Percentiles rank a stretch among this genome's conserved stretches.
phyloP scores from a whole-genome alignment of 208 protist species.

The Crithidia sp. region DNA sequence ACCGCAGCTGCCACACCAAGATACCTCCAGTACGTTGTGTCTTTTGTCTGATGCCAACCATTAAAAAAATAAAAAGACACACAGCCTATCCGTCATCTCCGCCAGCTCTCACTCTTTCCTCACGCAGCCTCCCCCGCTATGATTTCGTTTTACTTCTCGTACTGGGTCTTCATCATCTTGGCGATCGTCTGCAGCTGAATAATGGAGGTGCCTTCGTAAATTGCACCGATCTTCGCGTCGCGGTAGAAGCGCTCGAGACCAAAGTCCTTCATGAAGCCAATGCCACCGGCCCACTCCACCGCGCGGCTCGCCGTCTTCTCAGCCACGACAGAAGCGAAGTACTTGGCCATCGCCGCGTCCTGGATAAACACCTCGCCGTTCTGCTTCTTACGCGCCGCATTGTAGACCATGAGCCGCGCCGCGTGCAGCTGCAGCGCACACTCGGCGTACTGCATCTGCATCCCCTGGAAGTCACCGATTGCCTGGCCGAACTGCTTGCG shows the following conservation, averaged over 20 bases:
- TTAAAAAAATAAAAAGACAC: no score
- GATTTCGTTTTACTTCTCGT: constrained; percentile 19
- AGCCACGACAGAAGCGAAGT: constrained; percentile 88
- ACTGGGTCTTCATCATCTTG: constrained; percentile 83
- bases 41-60: no score
- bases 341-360: constrained; percentile 97
- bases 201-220: constrained; percentile 96
- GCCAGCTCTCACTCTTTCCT: no score
- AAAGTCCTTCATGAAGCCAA: constrained; percentile 96
- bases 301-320: constrained; percentile 81
- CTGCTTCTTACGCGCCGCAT: constrained; percentile 93
- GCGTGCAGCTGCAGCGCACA: constrained; percentile 75
- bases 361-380: constrained; percentile 84
- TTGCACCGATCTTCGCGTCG: constrained; percentile 90
- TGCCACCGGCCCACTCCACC: constrained; percentile 95
- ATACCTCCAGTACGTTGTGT: no score
- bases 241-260: constrained; percentile 96
- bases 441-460: constrained; percentile 94
- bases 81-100: no score
- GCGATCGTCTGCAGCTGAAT: constrained; percentile 97
- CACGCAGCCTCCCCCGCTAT: no score
- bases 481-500: constrained; percentile 92
- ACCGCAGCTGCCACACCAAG: no score
- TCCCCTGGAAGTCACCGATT: constrained; percentile 95
- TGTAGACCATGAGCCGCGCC: constrained; percentile 89